Percentiles rank a stretch among this genome's conserved stretches.
Evolutionary conservation across 176 grass and related monocot species (phyloP).

Genomic region (Metroxylon sagu): DNA sequence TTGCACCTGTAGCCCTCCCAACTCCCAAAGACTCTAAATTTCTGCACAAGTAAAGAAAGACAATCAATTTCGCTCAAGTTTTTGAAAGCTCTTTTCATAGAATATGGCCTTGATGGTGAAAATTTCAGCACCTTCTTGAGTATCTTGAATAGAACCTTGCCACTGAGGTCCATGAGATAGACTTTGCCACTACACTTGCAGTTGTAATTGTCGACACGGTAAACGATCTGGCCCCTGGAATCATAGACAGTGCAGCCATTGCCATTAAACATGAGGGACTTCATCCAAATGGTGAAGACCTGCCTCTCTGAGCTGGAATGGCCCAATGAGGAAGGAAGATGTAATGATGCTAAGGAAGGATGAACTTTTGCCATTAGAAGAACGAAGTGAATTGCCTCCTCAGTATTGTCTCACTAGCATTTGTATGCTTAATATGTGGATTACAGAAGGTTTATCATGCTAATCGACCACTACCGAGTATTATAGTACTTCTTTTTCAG

Average conservation of each 20-base stretch:
- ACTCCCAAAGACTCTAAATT: conserved; percentile 6
- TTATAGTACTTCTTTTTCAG: too few relatives aligned
- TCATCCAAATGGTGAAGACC: conserved; percentile 18
- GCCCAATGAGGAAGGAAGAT: neutral
- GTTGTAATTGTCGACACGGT: conserved; percentile 11
- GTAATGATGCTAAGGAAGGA: neutral
- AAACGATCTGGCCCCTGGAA: conserved; percentile 1
- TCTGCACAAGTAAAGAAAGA: conserved; percentile 1
- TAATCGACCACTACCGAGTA: too few relatives aligned
- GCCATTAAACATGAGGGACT: conserved; percentile 12
- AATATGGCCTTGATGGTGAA: neutral
- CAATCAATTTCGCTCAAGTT: neutral
- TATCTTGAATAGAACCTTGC: conserved; percentile 5
- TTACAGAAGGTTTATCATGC: too few relatives aligned
- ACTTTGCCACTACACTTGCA: conserved; percentile 9
- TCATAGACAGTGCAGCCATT: conserved; percentile 20
- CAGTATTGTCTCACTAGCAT: too few relatives aligned
- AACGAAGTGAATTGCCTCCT: neutral
- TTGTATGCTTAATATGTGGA: too few relatives aligned
- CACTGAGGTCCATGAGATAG: conserved; percentile 11
- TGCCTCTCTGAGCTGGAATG: neutral
- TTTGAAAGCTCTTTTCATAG: too few relatives aligned
- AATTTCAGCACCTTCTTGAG: conserved; percentile 11
- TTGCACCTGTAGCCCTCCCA: conserved; percentile 11
- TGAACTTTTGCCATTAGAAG: conserved; percentile 8